Evolutionary conservation across 768 basidiomycete species (phyloP).

Genomic region (Boletus huronensis): DNA sequence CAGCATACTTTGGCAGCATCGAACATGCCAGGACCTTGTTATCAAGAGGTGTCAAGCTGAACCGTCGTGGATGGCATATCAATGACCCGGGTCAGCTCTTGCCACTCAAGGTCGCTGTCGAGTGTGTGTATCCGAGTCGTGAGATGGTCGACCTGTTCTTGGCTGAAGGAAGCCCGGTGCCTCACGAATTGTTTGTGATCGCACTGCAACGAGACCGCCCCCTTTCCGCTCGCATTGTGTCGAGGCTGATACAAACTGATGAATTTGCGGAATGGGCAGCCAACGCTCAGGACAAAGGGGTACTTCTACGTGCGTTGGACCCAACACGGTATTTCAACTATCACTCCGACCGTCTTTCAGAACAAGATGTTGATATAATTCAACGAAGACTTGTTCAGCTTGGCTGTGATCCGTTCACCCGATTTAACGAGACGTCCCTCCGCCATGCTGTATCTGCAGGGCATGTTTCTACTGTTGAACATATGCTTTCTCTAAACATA

Average conservation of each 20-base stretch:
- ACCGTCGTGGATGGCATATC: background rate
- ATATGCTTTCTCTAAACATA: too few species aligned
- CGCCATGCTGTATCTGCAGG: too few species aligned
- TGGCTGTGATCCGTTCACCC: too few species aligned
- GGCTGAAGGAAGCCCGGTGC: background rate
- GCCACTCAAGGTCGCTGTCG: constrained; percentile 1
- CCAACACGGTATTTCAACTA: background rate
- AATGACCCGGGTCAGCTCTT: background rate
- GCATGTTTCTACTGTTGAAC: too few species aligned
- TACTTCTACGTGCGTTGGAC: background rate
- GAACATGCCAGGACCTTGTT: background rate
- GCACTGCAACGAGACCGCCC: background rate
- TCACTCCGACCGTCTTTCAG: too few species aligned
- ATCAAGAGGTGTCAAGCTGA: background rate
- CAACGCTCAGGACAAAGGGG: background rate
- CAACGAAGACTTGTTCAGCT: too few species aligned
- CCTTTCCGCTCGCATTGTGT: background rate
- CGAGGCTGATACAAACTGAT: background rate
- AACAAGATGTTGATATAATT: too few species aligned
- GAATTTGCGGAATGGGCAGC: background rate
- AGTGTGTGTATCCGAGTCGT: fast-evolving
- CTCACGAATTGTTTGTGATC: background rate
- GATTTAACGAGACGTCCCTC: too few species aligned
- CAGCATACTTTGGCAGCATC: background rate
- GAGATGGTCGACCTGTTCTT: background rate